Percentiles rank a stretch among this genome's conserved stretches.
These are phyloP conservation scores for Plasmopara viticola DNA, from an alignment of 352 stramenopile species.

Conservation along the genomic window DNA sequence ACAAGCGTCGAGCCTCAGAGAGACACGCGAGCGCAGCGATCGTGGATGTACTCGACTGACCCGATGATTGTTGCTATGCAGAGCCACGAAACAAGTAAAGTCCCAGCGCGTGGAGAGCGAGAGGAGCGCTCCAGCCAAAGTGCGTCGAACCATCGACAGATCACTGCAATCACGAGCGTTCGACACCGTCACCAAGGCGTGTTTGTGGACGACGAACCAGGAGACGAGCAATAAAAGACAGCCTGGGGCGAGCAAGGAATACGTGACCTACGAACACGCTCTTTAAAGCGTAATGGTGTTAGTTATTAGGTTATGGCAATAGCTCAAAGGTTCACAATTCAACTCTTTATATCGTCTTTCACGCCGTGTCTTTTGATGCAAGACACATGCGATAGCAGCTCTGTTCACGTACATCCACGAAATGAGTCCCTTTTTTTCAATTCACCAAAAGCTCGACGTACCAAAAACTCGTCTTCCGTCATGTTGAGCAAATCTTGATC, in stretches of 20 bases:
- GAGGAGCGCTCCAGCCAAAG: slow-evolving; percentile 14
- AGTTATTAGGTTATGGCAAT: background rate
- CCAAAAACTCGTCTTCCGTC: slow-evolving; percentile 82
- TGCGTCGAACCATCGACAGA: slow-evolving; percentile 32
- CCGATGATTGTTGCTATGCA: slow-evolving; percentile 55
- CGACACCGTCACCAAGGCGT: slow-evolving; percentile 47
- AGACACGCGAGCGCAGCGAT: slow-evolving; percentile 64
- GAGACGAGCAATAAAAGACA: slow-evolving; percentile 8
- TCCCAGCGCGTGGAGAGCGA: slow-evolving; percentile 5
- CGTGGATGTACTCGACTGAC: slow-evolving; percentile 73
- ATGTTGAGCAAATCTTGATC: slow-evolving; percentile 79
- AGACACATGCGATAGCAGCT: slow-evolving; percentile 69
- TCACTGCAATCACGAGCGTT: slow-evolving; percentile 55
- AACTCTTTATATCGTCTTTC: slow-evolving; percentile 5
- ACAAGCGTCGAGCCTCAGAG: slow-evolving; percentile 50
- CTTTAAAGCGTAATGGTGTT: background rate
- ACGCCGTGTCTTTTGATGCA: slow-evolving; percentile 17
- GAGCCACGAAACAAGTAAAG: slow-evolving; percentile 13
- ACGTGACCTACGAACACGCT: background rate
- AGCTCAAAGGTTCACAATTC: background rate
- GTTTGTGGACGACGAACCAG: slow-evolving; percentile 50
- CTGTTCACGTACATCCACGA: slow-evolving; percentile 19
- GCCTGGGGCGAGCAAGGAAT: background rate
- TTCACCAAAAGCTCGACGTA: slow-evolving; percentile 16
- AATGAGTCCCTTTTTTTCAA: background rate